These are phyloP conservation scores for Stephania cephalantha DNA, from an alignment of 164 flowering plant species.

Conservation along the genomic window DNA sequence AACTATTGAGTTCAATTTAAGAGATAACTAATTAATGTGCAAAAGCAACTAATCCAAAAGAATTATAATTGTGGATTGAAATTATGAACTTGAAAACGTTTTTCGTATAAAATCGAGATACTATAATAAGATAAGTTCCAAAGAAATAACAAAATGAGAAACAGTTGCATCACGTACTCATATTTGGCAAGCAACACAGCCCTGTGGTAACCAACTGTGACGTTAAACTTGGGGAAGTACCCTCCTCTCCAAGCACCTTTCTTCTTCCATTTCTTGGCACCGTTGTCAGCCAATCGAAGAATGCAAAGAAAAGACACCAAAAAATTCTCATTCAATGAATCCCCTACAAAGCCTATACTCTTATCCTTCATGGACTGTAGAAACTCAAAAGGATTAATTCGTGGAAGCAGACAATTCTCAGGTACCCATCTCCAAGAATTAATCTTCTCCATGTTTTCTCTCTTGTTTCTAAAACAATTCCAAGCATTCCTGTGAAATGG, in stretches of 20 bases:
- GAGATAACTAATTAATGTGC: too few species aligned
- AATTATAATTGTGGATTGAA: background rate
- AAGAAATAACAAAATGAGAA: background rate
- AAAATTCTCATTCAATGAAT: slow-evolving; percentile 91
- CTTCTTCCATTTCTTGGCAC: slow-evolving; percentile 86
- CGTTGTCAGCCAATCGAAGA: slow-evolving; percentile 53
- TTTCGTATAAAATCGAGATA: background rate
- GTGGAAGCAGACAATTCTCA: too few species aligned
- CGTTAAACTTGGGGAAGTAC: slow-evolving; percentile 79
- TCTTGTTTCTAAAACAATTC: too few species aligned
- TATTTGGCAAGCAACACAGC: slow-evolving; percentile 77
- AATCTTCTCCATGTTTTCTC: too few species aligned
- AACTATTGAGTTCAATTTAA: background rate
- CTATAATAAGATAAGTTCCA: slow-evolving; percentile 4
- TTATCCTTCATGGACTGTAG: too few species aligned
- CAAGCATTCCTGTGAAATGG: too few species aligned
- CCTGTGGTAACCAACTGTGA: slow-evolving; percentile 88
- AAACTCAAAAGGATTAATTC: too few species aligned
- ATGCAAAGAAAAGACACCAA: slow-evolving; percentile 64
- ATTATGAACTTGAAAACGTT: background rate
- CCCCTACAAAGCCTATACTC: slow-evolving; percentile 22
- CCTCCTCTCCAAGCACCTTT: slow-evolving; percentile 99
- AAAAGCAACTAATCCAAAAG: too few species aligned
- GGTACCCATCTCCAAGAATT: too few species aligned
- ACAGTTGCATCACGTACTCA: slow-evolving; percentile 39